Base-by-base conservation (phyloP, 345 rosid genomes). In the Salix arbutifolia region DNA sequence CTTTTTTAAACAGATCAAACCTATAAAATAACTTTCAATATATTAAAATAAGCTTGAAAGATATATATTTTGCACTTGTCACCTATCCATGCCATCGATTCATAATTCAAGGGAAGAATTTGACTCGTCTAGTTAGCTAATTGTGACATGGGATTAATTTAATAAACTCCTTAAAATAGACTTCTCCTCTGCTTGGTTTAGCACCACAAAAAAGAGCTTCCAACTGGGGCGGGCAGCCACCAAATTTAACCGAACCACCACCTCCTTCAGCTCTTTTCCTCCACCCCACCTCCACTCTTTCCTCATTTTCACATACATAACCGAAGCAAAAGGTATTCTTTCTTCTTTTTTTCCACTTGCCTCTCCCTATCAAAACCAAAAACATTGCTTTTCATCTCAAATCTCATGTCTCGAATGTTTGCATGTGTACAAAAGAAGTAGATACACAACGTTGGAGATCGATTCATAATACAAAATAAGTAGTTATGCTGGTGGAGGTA, bases 161-260 rank as follows among this genome's bases (percentile, higher is more conserved):
- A 5, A 33, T 33, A 7, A 25, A 26, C n/a, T 58, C 8, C 78
- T 25, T 33, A 76, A 76, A 76, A 68, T 76, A 69, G 76, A 65
- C n/a, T 50, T 65, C 1, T 52, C 30, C 35, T 25, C 35, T 38
- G 1, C 14, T 71, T 65, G n/a, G 48, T 28, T 77, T 48, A 25
- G 46, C n/a, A 79, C 81, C 83, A 74, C 83, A 73, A 17, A 56
- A 70, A 62, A 50, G 9, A 42, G 25, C 30, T 5, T 19, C 35
- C 82, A 76, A 44, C 37, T 66, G 73, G 69, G 76, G 31, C 78
- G 83, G 83, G 40, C 28, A 33, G 58, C 85, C 81, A 76, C 50
- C 77, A 72, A 64, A 82, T 35, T 25, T 12, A 69, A 46, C 38
- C 40, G 58, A 17, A 50, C 8, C 19, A 50, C 58, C n/a, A 5